Base-by-base conservation (phyloP, 2,329 filamentous ascomycete genomes). In the Taxawa tesnikishii region DNA sequence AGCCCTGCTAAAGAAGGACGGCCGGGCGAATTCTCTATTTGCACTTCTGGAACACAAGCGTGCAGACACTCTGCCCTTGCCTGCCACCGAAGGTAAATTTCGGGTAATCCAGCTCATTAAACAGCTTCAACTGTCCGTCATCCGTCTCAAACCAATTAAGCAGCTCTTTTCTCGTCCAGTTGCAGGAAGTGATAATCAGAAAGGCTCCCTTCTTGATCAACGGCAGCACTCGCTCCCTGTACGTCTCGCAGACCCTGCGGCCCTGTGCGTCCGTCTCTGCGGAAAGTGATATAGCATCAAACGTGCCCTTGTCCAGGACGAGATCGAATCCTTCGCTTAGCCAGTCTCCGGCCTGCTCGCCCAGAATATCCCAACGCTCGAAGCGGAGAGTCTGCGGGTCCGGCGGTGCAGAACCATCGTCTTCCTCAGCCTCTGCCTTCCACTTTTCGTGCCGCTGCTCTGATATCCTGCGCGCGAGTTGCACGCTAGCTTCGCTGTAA, bases 251-350 rank as follows among this genome's bases (percentile, higher is more conserved):
- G 9, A 81, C 65, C 33, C 79, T 69, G 23, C 71, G 61, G 1
- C 70, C 75, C 10, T 55, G 51, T 9, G 42, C 50, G 32, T 59
- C 58, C n/a, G 45, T 50, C 42, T 76, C 73, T 35, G 67, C 65
- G 32, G 68, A 73, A n/a, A 96, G 63, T 30, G 77, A 85, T 19
- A 98, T 80, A 8, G 90, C 90, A 62, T 98, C 90, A 54, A 96
- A 98, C 1, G 90, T 98, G 27, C 90, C 90, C 60, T 98, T 98
- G 59, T 98, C 90, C n/a, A 94, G 70, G 0, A 94, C 79, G 0
- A 94, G 74, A 56, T 96, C 85, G 62, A 87, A 96, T 1, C 81
- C 81, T 0, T 55, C 53, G 1, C 45, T 45, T 4, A 85, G 59
- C 75, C 79, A 84, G 31, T 70, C 29, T 2, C 54, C 55, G 3